Percentiles rank a stretch among this genome's conserved stretches.
These are phyloP conservation scores for Misopates orontium DNA, from an alignment of 257 asterid genomes.

Conservation along the genomic window DNA sequence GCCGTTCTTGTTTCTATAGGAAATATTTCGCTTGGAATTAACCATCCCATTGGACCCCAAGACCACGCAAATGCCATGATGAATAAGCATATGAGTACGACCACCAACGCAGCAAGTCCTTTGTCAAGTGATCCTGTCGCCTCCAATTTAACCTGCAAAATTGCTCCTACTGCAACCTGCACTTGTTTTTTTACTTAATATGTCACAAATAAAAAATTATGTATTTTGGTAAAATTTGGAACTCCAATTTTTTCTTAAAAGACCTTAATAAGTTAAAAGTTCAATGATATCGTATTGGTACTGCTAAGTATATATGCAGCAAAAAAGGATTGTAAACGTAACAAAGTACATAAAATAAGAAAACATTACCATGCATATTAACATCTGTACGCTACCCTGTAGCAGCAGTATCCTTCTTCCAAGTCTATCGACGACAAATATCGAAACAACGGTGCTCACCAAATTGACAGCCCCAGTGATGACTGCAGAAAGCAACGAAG, in stretches of 20 bases:
- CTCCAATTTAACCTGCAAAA: constrained; percentile 35
- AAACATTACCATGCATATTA: constrained; percentile 10
- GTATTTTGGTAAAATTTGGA: no score
- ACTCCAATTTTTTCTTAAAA: no score
- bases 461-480: constrained; percentile 65
- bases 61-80: constrained; percentile 87
- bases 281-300: no score
- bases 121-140: constrained; percentile 44
- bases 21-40: constrained; percentile 68
- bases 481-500: constrained; percentile 50
- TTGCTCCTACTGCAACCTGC: constrained; percentile 57
- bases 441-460: constrained; percentile 57
- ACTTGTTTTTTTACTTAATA: neutral
- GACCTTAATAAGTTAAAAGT: no score
- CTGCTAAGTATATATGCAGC: no score
- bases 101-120: constrained; percentile 41
- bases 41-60: constrained; percentile 84
- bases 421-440: constrained; percentile 44
- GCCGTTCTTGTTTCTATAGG: constrained; percentile 70
- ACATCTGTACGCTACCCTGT: constrained; percentile 66
- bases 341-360: no score
- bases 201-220: no score
- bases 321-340: no score
- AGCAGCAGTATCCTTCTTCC: constrained; percentile 75
- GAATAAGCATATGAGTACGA: constrained; percentile 52